Base-by-base conservation (phyloP, 2,329 filamentous ascomycete species). In the Truncatella angustata region DNA sequence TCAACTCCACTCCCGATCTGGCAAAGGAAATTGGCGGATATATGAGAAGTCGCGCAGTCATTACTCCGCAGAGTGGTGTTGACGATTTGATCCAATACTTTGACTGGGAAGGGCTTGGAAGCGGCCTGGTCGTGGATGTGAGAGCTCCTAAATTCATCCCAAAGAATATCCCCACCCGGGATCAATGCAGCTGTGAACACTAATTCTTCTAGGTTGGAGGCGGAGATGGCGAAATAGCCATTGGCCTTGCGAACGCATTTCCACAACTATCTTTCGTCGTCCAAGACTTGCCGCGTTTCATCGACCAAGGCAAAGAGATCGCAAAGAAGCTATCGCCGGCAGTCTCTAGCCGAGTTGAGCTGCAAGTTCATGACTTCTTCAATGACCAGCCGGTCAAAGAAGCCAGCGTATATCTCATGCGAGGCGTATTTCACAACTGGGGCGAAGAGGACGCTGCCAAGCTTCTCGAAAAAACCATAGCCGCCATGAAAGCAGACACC, bases 371-470 rank as follows among this genome's bases (percentile, higher is more conserved):
- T 18, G 45, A 48, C 45, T 36, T 24, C 6, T 48, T 48, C 45
- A 7, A 35, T 6, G 12, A 35, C 20, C 45, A 48, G 14, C 32
- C 30, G 16, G 32, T 48, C 14, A 7, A 11, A 9, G 23, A 32
- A 2, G 28, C 45, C 12, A 32, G 36, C 32, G 45, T 48, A 28
- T 48, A 37, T 23, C 45, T 12, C 32, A 36, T 36, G 56, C 79
- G 79, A 58, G 66, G 74, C 53, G 78, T 82, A 51, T 68, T 83
- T 12, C 80, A 83, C 61, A 78, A 82, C 65, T 81, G 77, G 77
- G 70, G 77, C 0, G 77, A 81, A 50, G 63, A 67, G 24, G 68
- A 76, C 47, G 64, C 65, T 4, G 53, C 68, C 18, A 59, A 63
- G 52, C 76, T 79, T 44, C 63, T 75, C 30, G 67, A 66, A 36